Percentiles rank a stretch among this genome's conserved stretches.
These are phyloP conservation scores for Metschnikowia bowlesiae DNA, from an alignment of 805 yeast genomes.

Conservation along the genomic window DNA sequence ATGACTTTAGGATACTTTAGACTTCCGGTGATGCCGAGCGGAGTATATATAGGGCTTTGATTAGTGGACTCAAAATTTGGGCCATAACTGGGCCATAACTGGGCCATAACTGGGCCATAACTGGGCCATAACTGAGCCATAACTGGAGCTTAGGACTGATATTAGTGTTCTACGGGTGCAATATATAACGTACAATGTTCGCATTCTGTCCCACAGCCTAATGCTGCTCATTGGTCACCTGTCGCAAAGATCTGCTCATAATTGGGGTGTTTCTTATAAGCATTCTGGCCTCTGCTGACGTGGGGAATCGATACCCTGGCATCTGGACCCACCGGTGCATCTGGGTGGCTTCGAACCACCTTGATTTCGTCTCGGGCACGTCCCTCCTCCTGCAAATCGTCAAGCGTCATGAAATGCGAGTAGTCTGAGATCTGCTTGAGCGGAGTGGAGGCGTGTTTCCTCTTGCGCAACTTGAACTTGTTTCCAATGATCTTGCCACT, in stretches of 20 bases:
- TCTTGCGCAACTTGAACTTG: conserved; percentile 49
- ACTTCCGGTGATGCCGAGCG: no score
- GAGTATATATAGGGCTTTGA: no score
- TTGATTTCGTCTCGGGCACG: conserved; percentile 3
- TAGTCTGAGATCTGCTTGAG: conserved; percentile 39
- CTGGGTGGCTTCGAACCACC: conserved; percentile 5
- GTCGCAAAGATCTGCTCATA: not conserved
- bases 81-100: no score
- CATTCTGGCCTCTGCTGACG: not conserved
- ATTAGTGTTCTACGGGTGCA: not conserved
- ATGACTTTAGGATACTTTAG: no score
- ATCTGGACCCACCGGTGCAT: not conserved
- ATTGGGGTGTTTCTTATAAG: not conserved
- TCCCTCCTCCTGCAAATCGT: conserved; percentile 34
- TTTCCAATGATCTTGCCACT: conserved; percentile 79
- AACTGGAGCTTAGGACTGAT: no score
- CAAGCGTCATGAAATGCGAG: conserved; percentile 33
- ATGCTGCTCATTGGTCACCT: not conserved
- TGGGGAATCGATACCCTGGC: not conserved
- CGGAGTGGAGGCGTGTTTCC: conserved; percentile 24
- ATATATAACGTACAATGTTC: no score
- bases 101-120: no score
- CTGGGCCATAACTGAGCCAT: no score
- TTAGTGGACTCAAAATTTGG: no score
- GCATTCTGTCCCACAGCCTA: no score